A percentile compares a stretch with the other conserved stretches of the same genome.
Conservation (phyloP, 768 basidiomycete species). For the Lyophyllum atratum region DNA sequence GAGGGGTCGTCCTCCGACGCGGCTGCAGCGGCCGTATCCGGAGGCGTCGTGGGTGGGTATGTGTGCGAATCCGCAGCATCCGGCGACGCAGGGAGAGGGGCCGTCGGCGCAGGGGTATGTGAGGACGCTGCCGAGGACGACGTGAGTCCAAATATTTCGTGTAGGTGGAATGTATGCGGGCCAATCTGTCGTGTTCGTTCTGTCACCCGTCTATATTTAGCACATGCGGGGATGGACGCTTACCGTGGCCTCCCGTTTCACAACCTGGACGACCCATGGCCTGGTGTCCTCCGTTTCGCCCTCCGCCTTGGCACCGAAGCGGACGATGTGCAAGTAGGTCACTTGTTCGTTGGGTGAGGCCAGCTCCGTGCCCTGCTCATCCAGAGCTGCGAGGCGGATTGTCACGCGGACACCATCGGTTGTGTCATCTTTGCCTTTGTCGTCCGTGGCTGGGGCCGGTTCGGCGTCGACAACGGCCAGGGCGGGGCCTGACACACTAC, state of each 20-base stretch:
- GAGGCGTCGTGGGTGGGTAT: constrained; percentile 26
- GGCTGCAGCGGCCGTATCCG: constrained; percentile 19
- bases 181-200: constrained; percentile 63
- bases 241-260: constrained; percentile 87
- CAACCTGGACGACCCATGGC: constrained; percentile 91
- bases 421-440: constrained; percentile 42
- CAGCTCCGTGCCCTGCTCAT: constrained; percentile 70
- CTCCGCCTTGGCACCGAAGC: constrained; percentile 54
- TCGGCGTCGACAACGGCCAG: constrained; percentile 78
- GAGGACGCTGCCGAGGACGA: constrained; percentile 42
- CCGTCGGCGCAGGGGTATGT: constrained; percentile 30
- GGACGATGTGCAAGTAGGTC: constrained; percentile 85
- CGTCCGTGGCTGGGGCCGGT: constrained; percentile 31
- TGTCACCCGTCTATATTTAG: background rate
- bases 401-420: constrained; percentile 74
- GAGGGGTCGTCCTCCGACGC: constrained; percentile 67
- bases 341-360: constrained; percentile 80
- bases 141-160: constrained; percentile 92
- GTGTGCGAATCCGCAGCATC: constrained; percentile 29
- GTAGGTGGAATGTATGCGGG: constrained; percentile 90
- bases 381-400: constrained; percentile 81
- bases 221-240: constrained; percentile 17
- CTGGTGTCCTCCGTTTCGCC: constrained; percentile 56
- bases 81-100: constrained; percentile 28
- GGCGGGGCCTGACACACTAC: constrained; percentile 72